phyloP scores from a whole-genome alignment of 768 basidiomycete species.

The Suillus sp. region DNA sequence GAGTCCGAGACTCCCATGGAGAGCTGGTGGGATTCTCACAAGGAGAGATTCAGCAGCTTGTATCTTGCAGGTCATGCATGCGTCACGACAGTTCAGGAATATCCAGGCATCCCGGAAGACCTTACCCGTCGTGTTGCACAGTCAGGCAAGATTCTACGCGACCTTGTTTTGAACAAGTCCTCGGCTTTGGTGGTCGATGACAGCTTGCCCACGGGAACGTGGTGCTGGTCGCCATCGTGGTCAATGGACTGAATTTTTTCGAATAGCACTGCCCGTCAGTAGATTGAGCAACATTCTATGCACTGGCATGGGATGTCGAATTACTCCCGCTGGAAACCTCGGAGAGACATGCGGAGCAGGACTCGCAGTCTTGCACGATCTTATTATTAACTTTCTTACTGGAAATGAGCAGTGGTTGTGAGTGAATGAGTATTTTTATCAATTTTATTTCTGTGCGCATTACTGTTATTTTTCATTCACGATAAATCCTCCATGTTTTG shows the following conservation, averaged over 20 bases:
- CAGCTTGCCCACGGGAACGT: conserved; percentile 12
- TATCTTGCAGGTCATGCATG: conserved; percentile 38
- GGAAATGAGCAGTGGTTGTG: neutral
- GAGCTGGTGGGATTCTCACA: conserved; percentile 37
- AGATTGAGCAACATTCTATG: neutral
- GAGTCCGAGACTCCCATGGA: conserved; percentile 33
- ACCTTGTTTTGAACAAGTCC: conserved; percentile 26
- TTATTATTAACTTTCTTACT: neutral
- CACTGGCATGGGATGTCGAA: neutral
- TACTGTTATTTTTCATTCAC: neutral
- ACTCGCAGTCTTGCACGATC: neutral
- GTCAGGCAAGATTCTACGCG: conserved; percentile 27
- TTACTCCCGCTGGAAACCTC: neutral
- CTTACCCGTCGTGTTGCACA: neutral
- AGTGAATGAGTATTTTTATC: neutral
- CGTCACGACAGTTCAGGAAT: conserved; percentile 36
- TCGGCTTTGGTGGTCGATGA: neutral
- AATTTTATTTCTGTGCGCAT: neutral
- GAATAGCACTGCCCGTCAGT: conserved; percentile 12
- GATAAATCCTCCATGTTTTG: neutral
- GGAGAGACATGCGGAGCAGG: neutral
- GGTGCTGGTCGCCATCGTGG: conserved; percentile 21
- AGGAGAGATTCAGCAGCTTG: conserved; percentile 26
- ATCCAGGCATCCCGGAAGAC: neutral
- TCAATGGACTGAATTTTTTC: conserved; percentile 14